Evolutionary conservation across 139 green algal species (phyloP), one percentile per base, ranked within the genome.

Genomic region (Chlamydomonas incerta): DNA sequence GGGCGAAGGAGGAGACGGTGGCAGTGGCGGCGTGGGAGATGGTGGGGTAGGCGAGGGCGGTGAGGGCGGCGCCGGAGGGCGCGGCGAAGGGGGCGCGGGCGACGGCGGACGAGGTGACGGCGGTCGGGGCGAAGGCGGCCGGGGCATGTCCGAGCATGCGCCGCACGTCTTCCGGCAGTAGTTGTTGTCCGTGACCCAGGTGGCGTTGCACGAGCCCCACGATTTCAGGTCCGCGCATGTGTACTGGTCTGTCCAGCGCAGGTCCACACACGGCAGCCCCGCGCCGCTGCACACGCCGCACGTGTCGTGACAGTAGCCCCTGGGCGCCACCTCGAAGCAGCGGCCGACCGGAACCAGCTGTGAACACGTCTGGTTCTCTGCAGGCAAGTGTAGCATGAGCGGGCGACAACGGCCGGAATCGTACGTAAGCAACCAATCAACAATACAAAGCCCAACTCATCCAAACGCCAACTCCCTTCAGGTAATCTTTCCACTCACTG

Each of bases 121-220:
- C 2, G 55, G 55, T 2, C 20, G 55, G 8, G 55, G 55, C 55
- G 55, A 62, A 2, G 55, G 55, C 55, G 55, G 55, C 55, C 20
- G 55, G 24, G 72, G 58, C 33, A 23, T 65, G 35, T 21, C 72
- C 14, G 72, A 41, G 72, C 72, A 79, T 1, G 41, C 41, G 41
- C 73, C 73, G 37, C 73, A 80, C 46, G 50, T 69, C 18, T 47
- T 47, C 1, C 47, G 47, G 73, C 63, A 80, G 50, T 55, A 80
- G 50, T 67, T 80, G 47, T 31, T 33, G 29, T 47, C 50, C 23
- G 41, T 8, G 52, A 81, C 63, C 74, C 74, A 81, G 6, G 9
- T 29, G 29, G 46, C 2, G n/a, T 46, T 50, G 55, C 74, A 81
- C 1, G 24, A n/a, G n/a, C 74, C 74, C 74, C 74, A 81, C 52